phyloP scores from a whole-genome alignment of 257 asterid species.

The Penstemon newberryi region DNA sequence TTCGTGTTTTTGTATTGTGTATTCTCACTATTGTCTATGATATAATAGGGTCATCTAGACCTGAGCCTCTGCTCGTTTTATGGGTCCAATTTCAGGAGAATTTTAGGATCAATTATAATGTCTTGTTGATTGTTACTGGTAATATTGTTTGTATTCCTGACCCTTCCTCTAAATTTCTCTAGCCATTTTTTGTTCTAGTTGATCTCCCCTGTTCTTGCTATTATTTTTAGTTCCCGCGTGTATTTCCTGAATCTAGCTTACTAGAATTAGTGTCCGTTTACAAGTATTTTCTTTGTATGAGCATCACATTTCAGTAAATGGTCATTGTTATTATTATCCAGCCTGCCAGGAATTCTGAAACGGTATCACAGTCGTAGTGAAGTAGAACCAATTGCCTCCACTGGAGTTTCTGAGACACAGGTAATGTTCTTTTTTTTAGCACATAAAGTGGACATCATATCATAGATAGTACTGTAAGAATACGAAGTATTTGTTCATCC shows the following conservation, averaged over 20 bases:
- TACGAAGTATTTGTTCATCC: too few relatives aligned
- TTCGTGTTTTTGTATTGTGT: too few relatives aligned
- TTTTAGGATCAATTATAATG: too few relatives aligned
- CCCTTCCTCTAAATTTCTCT: not conserved
- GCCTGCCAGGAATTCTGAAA: slow-evolving; percentile 33
- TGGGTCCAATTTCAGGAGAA: too few relatives aligned
- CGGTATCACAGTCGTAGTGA: slow-evolving; percentile 26
- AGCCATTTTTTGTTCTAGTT: not conserved
- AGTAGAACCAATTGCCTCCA: slow-evolving; percentile 18
- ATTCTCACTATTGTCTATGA: too few relatives aligned
- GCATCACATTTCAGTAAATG: not conserved
- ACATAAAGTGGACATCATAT: not conserved
- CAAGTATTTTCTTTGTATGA: not conserved
- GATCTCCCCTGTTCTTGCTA: not conserved
- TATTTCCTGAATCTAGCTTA: not conserved
- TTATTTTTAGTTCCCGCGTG: not conserved
- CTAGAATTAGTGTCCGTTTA: not conserved
- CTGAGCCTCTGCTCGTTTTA: too few relatives aligned
- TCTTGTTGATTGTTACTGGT: not conserved
- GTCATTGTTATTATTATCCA: slow-evolving; percentile 13
- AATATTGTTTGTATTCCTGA: not conserved
- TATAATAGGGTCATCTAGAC: too few relatives aligned
- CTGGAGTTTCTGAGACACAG: slow-evolving; percentile 25
- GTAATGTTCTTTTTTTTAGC: slow-evolving; percentile 14
- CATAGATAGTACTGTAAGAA: too few relatives aligned